A percentile compares a stretch with the other conserved stretches of the same genome.
These are phyloP conservation scores for Geum urbanum DNA, from an alignment of 306 rosid species.

Conservation along the genomic window DNA sequence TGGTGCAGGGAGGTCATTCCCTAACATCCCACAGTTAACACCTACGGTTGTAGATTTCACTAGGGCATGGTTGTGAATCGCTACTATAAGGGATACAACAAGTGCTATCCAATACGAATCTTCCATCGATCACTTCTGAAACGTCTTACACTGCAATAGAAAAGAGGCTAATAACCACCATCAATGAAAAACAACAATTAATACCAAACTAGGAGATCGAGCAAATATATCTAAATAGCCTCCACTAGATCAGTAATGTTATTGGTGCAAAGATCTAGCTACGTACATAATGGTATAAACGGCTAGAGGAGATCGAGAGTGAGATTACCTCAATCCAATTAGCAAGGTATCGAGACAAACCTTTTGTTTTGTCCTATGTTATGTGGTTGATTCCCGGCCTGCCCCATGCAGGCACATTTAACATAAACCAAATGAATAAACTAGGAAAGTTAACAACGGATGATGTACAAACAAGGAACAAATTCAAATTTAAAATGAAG, in stretches of 20 bases:
- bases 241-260: neutral
- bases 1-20: conserved; percentile 28
- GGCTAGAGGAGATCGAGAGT: too few relatives aligned
- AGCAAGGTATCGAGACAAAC: neutral
- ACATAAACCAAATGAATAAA: neutral
- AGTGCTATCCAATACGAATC: neutral
- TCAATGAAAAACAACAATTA: too few relatives aligned
- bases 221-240: neutral
- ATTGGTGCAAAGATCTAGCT: too few relatives aligned
- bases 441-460: neutral
- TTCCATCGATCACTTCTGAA: neutral
- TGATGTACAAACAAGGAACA: neutral
- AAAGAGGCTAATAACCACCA: neutral
- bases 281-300: too few relatives aligned
- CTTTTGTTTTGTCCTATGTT: neutral
- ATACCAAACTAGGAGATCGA: neutral
- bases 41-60: conserved; percentile 12
- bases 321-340: too few relatives aligned
- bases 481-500: neutral
- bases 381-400: too few relatives aligned
- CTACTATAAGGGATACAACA: neutral
- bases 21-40: conserved; percentile 24
- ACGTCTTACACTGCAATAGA: neutral
- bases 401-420: neutral
- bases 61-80: neutral